Percentiles rank a stretch among this genome's conserved stretches.
Evolutionary conservation across 2,329 filamentous ascomycete genomes (phyloP).

Genomic region (Alternaria postmessia): DNA sequence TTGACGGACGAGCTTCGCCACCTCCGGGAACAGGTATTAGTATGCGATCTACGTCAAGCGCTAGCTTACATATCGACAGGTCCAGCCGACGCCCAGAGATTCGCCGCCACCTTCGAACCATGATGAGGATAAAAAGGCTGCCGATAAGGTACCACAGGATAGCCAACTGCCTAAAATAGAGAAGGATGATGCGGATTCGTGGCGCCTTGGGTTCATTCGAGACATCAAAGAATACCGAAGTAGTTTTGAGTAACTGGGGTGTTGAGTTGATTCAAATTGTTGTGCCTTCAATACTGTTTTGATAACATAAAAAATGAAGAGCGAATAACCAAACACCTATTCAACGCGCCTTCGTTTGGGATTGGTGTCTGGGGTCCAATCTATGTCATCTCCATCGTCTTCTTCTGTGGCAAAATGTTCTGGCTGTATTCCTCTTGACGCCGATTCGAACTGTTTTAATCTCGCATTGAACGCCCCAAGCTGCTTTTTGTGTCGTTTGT

Average conservation of each 20-base stretch:
- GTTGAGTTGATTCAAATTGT: neutral
- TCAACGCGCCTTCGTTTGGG: neutral
- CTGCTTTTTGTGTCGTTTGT: neutral
- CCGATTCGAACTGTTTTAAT: neutral
- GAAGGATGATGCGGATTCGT: neutral
- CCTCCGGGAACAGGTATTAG: no score
- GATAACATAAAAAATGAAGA: neutral
- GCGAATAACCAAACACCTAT: neutral
- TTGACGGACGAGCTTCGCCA: no score
- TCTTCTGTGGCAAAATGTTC: neutral
- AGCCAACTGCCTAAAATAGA: neutral
- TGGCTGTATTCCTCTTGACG: neutral
- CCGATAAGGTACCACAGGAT: neutral
- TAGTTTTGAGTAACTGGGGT: neutral
- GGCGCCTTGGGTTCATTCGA: neutral
- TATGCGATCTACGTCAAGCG: no score
- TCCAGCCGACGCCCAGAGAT: neutral
- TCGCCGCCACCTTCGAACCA: neutral
- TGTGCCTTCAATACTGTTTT: neutral
- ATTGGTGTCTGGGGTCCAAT: neutral
- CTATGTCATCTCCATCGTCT: neutral
- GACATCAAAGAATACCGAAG: neutral
- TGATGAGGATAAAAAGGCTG: neutral
- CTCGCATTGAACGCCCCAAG: neutral
- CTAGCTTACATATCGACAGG: neutral